phyloP scores from a whole-genome alignment of 768 basidiomycete species.

The Podaxis rugospora region DNA sequence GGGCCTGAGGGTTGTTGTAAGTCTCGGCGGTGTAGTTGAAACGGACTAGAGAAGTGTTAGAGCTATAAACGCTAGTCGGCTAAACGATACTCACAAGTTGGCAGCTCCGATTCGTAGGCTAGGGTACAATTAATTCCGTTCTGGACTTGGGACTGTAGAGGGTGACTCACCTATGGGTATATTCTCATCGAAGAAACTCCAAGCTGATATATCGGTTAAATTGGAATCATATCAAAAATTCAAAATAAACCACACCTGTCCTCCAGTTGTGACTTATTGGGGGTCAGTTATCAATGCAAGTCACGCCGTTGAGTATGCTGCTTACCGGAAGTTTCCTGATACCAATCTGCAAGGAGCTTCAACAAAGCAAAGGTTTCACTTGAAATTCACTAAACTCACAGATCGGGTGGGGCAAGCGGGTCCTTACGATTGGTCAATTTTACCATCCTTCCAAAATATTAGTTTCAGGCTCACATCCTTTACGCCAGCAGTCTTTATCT shows the following conservation, averaged over 20 bases:
- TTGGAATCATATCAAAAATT: neutral
- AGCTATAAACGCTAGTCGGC: no score
- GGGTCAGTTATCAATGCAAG: neutral
- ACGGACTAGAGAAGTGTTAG: conserved; percentile 32
- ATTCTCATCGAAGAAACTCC: conserved; percentile 38
- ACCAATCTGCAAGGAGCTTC: conserved; percentile 27
- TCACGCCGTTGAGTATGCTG: neutral
- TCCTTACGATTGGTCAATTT: conserved; percentile 22
- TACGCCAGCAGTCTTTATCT: conserved; percentile 55
- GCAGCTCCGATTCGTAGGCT: conserved; percentile 42
- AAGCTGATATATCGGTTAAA: conserved; percentile 24
- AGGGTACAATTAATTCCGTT: neutral
- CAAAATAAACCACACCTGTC: conserved; percentile 27
- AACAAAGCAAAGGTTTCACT: neutral
- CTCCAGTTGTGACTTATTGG: conserved; percentile 42
- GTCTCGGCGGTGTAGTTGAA: conserved; percentile 60
- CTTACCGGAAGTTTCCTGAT: conserved; percentile 39
- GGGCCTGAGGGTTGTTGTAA: conserved; percentile 58
- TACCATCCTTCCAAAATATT: neutral
- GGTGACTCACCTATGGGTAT: conserved; percentile 32
- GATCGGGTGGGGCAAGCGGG: conserved; percentile 37
- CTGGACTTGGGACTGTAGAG: neutral
- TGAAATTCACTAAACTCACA: conserved; percentile 26
- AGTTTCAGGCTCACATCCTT: conserved; percentile 31
- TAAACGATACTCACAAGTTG: conserved; percentile 22